Conservation (phyloP, 352 stramenopile species). For the Phytophthora citrophthora region DNA sequence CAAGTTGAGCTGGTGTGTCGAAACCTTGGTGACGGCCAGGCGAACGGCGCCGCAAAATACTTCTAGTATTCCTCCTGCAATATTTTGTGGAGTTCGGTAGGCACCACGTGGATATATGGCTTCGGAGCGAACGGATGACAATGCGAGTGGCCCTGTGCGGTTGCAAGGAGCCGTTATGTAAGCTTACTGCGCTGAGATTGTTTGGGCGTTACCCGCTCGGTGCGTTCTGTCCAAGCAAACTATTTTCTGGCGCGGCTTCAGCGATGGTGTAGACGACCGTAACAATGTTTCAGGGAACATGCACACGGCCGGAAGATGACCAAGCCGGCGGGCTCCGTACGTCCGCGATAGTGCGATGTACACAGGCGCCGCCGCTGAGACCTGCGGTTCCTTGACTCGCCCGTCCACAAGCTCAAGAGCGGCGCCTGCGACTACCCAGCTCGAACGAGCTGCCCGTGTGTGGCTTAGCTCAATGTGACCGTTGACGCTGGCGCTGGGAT, state of each 20-base stretch:
- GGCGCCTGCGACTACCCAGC: constrained; percentile 8
- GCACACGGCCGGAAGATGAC: constrained; percentile 30
- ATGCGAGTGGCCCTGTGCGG: constrained; percentile 10
- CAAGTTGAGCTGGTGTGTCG: constrained; percentile 21
- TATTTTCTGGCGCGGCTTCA: constrained; percentile 12
- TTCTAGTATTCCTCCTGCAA: background rate
- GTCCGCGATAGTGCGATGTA: constrained; percentile 21
- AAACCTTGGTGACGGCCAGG: constrained; percentile 4
- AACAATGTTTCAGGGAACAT: background rate
- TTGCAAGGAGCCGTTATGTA: background rate
- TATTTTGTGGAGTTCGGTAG: background rate
- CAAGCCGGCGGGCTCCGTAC: constrained; percentile 21
- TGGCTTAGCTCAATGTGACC: constrained; percentile 9
- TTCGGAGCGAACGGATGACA: constrained; percentile 3
- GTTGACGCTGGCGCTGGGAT: constrained; percentile 15
- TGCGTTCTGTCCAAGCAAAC: constrained; percentile 20
- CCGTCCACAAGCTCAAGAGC: constrained; percentile 30
- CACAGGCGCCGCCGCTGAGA: constrained; percentile 5
- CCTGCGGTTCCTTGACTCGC: constrained; percentile 9
- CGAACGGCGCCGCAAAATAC: constrained; percentile 3
- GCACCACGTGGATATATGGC: background rate
- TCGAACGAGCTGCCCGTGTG: constrained; percentile 9
- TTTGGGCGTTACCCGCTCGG: background rate
- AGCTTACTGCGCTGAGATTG: constrained; percentile 24
- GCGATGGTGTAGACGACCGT: background rate